phyloP scores from a whole-genome alignment of 2,329 filamentous ascomycete genomes.

The Ophiostoma piceae region DNA sequence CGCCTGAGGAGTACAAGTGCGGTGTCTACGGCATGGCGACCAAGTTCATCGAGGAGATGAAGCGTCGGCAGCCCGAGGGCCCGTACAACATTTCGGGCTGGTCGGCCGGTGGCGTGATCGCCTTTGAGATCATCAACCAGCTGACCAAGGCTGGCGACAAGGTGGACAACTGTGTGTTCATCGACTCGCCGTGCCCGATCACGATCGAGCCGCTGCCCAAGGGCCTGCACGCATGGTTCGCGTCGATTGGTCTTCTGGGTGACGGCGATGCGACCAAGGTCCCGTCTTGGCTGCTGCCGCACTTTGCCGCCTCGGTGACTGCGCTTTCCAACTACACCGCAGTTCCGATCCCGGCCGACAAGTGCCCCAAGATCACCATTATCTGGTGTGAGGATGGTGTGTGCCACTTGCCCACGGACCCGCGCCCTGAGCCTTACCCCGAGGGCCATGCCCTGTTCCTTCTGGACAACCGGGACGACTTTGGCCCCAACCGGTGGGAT shows the following conservation, averaged over 20 bases:
- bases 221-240: slow-evolving; percentile 65
- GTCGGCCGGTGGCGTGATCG: slow-evolving; percentile 71
- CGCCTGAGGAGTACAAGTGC: slow-evolving; percentile 59
- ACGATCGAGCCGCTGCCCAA: slow-evolving; percentile 63
- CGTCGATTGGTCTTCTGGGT: slow-evolving; percentile 64
- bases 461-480: slow-evolving; percentile 67
- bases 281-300: slow-evolving; percentile 67
- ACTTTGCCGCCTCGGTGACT: slow-evolving; percentile 64
- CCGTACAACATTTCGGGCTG: slow-evolving; percentile 66
- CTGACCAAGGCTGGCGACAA: slow-evolving; percentile 52
- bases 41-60: slow-evolving; percentile 65
- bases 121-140: slow-evolving; percentile 60
- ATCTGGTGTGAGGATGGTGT: slow-evolving; percentile 73
- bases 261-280: slow-evolving; percentile 54
- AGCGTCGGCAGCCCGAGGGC: slow-evolving; percentile 62
- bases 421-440: slow-evolving; percentile 56
- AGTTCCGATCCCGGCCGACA: slow-evolving; percentile 53
- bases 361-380: slow-evolving; percentile 56
- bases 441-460: slow-evolving; percentile 62
- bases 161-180: slow-evolving; percentile 57
- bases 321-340: slow-evolving; percentile 66
- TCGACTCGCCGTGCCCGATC: slow-evolving; percentile 62
- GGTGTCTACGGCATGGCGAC: slow-evolving; percentile 60
- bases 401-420: slow-evolving; percentile 60
- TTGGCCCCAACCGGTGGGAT: slow-evolving; percentile 64